Percentiles rank a stretch among this genome's conserved stretches.
These are phyloP conservation scores for Trichoderma koningiopsis DNA, from an alignment of 2,329 filamentous ascomycete species.

Conservation along the genomic window DNA sequence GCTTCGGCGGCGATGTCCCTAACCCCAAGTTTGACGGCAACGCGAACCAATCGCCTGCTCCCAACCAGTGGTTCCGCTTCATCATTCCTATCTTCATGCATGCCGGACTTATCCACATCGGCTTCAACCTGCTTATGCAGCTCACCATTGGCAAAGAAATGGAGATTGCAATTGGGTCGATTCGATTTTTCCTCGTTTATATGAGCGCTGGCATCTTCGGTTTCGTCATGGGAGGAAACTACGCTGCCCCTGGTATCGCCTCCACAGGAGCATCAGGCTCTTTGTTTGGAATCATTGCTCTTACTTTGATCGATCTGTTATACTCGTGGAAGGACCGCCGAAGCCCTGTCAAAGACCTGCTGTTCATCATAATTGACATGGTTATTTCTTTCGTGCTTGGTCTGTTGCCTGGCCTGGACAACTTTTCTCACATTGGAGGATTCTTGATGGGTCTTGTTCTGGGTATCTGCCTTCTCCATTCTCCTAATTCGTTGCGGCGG, in stretches of 20 bases:
- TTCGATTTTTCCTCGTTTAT: constrained; percentile 89
- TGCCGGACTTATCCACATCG: constrained; percentile 90
- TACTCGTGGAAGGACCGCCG: constrained; percentile 87
- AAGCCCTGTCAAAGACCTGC: constrained; percentile 78
- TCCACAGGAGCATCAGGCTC: constrained; percentile 89
- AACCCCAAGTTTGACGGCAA: constrained; percentile 63
- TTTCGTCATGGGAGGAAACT: constrained; percentile 93
- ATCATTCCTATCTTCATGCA: constrained; percentile 96
- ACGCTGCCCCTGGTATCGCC: constrained; percentile 76
- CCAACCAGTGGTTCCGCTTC: constrained; percentile 97
- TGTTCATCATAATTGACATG: constrained; percentile 84
- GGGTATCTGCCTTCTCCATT: constrained; percentile 85
- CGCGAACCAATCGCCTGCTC: constrained; percentile 57
- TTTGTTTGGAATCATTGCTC: constrained; percentile 87
- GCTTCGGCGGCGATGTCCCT: constrained; percentile 71
- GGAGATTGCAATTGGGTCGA: constrained; percentile 83
- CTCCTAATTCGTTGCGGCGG: constrained; percentile 75
- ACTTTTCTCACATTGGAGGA: constrained; percentile 95
- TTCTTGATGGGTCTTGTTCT: constrained; percentile 90
- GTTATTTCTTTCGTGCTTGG: constrained; percentile 90
- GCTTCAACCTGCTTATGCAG: constrained; percentile 92
- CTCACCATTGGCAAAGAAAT: constrained; percentile 89
- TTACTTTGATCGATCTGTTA: constrained; percentile 84
- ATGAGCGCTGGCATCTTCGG: constrained; percentile 91
- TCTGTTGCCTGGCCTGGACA: constrained; percentile 88